A percentile compares a stretch with the other conserved stretches of the same genome.
Evolutionary conservation across 495 filamentous ascomycete species (phyloP).

Genomic region (Staphylotrichum longicolle): DNA sequence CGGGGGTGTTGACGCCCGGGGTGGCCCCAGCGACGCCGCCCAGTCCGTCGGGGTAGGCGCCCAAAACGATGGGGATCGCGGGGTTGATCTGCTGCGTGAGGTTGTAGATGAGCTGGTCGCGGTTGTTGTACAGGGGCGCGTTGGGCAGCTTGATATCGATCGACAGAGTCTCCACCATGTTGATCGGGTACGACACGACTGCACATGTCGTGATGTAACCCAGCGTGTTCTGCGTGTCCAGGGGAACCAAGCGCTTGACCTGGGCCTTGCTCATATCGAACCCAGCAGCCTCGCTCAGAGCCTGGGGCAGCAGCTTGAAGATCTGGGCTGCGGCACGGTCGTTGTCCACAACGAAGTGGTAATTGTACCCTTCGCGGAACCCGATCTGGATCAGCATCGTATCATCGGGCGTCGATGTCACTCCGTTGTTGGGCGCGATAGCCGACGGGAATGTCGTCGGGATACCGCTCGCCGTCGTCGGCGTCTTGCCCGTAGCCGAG

Average conservation of each 20-base stretch:
- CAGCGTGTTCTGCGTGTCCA: slow-evolving; percentile 64
- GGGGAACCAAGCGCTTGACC: slow-evolving; percentile 73
- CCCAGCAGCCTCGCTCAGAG: slow-evolving; percentile 64
- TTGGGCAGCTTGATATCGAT: slow-evolving; percentile 65
- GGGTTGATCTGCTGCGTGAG: slow-evolving; percentile 82
- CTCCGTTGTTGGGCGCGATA: slow-evolving; percentile 58
- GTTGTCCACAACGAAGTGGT: slow-evolving; percentile 70
- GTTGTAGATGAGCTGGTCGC: slow-evolving; percentile 55
- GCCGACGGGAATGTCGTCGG: slow-evolving; percentile 67
- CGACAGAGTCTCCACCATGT: slow-evolving; percentile 59
- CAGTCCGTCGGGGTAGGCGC: slow-evolving; percentile 43
- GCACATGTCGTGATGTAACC: slow-evolving; percentile 86
- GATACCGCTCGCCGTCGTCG: slow-evolving; percentile 47
- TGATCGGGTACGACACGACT: slow-evolving; percentile 66
- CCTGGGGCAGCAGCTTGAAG: slow-evolving; percentile 74
- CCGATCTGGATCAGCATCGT: slow-evolving; percentile 75
- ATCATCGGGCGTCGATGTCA: slow-evolving; percentile 52
- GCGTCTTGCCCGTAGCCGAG: slow-evolving; percentile 28
- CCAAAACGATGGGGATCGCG: slow-evolving; percentile 72
- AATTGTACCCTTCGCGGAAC: slow-evolving; percentile 77
- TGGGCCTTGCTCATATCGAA: slow-evolving; percentile 51
- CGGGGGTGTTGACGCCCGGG: slow-evolving; percentile 22
- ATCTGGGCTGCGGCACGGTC: slow-evolving; percentile 77
- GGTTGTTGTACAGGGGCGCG: slow-evolving; percentile 70
- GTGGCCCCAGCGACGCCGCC: slow-evolving; percentile 20